Percentiles rank a stretch among this genome's conserved stretches.
Evolutionary conservation across 768 basidiomycete genomes (phyloP).

Genomic region (Suillus luteus): DNA sequence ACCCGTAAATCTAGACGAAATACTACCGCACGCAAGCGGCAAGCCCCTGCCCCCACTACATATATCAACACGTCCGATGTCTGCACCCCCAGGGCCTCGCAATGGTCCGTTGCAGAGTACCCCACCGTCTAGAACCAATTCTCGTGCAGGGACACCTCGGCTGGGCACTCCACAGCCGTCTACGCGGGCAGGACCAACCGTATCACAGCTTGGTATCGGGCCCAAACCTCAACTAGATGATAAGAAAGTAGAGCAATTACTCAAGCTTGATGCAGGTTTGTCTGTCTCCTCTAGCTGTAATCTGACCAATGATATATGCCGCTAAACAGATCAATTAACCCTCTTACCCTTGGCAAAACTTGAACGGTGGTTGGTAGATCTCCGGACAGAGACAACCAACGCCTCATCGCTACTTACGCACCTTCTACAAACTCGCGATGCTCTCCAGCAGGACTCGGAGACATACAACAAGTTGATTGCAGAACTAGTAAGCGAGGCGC

Average conservation of each 20-base stretch:
- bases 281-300: slow-evolving; percentile 1
- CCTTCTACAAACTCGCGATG: slow-evolving; percentile 78
- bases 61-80: slow-evolving; percentile 80
- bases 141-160: slow-evolving; percentile 54
- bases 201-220: slow-evolving; percentile 58
- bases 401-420: slow-evolving; percentile 79
- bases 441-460: slow-evolving; percentile 84
- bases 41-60: slow-evolving; percentile 78
- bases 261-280: slow-evolving; percentile 70
- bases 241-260: slow-evolving; percentile 61
- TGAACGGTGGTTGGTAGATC: slow-evolving; percentile 64
- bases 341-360: slow-evolving; percentile 70
- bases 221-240: slow-evolving; percentile 75
- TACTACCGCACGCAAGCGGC: slow-evolving; percentile 66
- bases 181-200: slow-evolving; percentile 30
- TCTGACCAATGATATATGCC: slow-evolving; percentile 11
- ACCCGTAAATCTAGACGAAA: slow-evolving; percentile 94
- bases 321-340: slow-evolving; percentile 61
- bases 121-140: slow-evolving; percentile 41
- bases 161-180: slow-evolving; percentile 48
- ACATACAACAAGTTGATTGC: slow-evolving; percentile 90
- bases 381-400: slow-evolving; percentile 71
- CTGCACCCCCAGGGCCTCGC: slow-evolving; percentile 70
- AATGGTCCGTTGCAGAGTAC: slow-evolving; percentile 35
- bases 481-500: slow-evolving; percentile 90